Evolutionary conservation across 805 yeast species (phyloP), one percentile per base, ranked within the genome.

Genomic region (Lipomyces chichibuensis): DNA sequence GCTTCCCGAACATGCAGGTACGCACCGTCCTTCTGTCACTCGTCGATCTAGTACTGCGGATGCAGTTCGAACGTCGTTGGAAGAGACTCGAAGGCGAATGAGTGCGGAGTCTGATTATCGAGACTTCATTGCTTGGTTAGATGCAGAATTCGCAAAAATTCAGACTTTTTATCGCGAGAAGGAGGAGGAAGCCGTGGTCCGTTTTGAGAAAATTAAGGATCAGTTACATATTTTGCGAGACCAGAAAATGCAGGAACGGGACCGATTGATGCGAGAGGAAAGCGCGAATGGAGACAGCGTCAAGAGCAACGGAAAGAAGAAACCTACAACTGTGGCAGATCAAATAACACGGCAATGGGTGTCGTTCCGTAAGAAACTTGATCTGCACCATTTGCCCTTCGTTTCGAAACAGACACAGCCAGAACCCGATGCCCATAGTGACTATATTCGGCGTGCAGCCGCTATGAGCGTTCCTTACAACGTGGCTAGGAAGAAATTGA

Each of bases 61-160:
- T 13, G 35, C 53, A 43, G 23, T 62, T 27, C 59, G 57, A 6
- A 56, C 59, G 9, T 56, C 63, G 11, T n/a, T 33, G 11, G 71
- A 59, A 6, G 65, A 67, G 37, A 29, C 60, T 11, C 59, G 35
- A 5, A 20, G 51, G 25, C 60, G 59, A 3, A 33, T 43, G 43
- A 43, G 62, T 13, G 57, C 33, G 9, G 71, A 66, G 65, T 57
- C 61, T n/a, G 83, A 81, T 13, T 81, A 80, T 56, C 69, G 75
- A 3, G 84, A 83, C 62, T 92, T 91, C 70, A 69, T 82, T n/a
- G 75, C 72, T 1, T 91, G 96, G 96, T 81, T 91, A 4, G 88
- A 89, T 63, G 62, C 72, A 0, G 89, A 91, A 75, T 79, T 88
- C 32, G 69, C 62, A 3, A 89, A 87, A 75, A 88, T 91, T 8